Percentiles rank a stretch among this genome's conserved stretches.
phyloP scores from a whole-genome alignment of 2,329 filamentous ascomycete genomes.

The Paraphaeosphaeria minitans region DNA sequence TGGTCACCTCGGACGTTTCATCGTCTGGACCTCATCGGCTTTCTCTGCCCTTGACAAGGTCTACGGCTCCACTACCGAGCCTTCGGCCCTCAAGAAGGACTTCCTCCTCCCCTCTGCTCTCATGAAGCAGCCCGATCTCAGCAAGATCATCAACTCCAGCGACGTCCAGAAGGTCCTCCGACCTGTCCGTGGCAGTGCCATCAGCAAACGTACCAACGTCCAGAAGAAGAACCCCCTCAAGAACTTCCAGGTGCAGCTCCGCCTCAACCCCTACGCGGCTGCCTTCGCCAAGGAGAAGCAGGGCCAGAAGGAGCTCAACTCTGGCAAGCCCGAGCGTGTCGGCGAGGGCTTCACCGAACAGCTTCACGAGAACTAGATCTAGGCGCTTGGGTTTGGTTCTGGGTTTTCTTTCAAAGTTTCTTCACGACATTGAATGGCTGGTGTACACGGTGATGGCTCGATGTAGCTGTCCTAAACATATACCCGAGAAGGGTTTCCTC shows the following conservation, averaged over 20 bases:
- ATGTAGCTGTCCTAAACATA: constrained; percentile 38
- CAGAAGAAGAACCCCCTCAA: constrained; percentile 99
- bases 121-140: constrained; percentile 91
- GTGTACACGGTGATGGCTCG: constrained; percentile 28
- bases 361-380: constrained; percentile 59
- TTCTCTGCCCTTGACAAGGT: constrained; percentile 96
- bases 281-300: constrained; percentile 87
- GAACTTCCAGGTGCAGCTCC: constrained; percentile 98
- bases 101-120: constrained; percentile 94
- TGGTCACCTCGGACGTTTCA: constrained; percentile 98
- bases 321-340: constrained; percentile 64
- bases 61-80: constrained; percentile 90
- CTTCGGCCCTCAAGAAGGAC: constrained; percentile 96
- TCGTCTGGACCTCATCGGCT: constrained; percentile 97
- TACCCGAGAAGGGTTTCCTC: constrained; percentile 28
- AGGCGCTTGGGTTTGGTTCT: constrained; percentile 30
- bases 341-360: constrained; percentile 58
- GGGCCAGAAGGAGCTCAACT: constrained; percentile 69
- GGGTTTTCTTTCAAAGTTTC: constrained; percentile 25
- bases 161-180: constrained; percentile 97
- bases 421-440: constrained; percentile 20
- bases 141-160: constrained; percentile 98
- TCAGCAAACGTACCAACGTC: constrained; percentile 86
- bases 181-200: constrained; percentile 85
- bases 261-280: constrained; percentile 96